Percentiles rank a stretch among this genome's conserved stretches.
These are phyloP conservation scores for Chytridiales sp. DNA, from an alignment of 371 early-diverging fungal species.

Conservation along the genomic window DNA sequence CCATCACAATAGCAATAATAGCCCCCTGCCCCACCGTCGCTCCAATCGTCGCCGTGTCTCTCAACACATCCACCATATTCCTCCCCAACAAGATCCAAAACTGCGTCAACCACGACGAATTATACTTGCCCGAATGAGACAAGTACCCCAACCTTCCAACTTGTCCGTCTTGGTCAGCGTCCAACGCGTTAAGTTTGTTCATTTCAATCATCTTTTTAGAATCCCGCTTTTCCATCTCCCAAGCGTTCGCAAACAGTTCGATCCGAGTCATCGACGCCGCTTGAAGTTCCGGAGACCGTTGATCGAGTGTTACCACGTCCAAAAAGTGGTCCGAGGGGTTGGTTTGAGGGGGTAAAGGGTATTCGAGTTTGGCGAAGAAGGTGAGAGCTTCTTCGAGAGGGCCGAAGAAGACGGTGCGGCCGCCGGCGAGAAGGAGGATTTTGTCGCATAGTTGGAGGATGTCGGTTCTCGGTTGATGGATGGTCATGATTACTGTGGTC, in stretches of 20 bases:
- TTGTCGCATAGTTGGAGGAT: conserved; percentile 89
- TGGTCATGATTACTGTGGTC: conserved; percentile 80
- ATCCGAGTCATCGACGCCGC: conserved; percentile 29
- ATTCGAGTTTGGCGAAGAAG: conserved; percentile 44
- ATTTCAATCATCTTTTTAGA: conserved; percentile 14
- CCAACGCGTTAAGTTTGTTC: not conserved
- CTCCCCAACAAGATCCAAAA: conserved; percentile 36
- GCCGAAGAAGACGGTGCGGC: conserved; percentile 46
- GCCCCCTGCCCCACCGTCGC: conserved; percentile 42
- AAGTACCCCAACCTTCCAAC: too few relatives aligned
- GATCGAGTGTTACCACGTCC: conserved; percentile 46
- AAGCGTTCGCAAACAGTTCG: conserved; percentile 29
- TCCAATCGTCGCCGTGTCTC: conserved; percentile 36
- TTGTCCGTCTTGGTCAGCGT: too few relatives aligned
- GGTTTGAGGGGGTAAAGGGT: conserved; percentile 57
- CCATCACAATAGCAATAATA: conserved; percentile 31
- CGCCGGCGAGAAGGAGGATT: conserved; percentile 63
- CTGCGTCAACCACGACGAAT: conserved; percentile 35
- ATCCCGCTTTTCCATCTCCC: conserved; percentile 7
- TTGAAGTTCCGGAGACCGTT: conserved; percentile 29
- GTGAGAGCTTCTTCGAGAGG: conserved; percentile 39
- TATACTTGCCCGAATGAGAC: too few relatives aligned
- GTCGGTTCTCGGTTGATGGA: conserved; percentile 92
- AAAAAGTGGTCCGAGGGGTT: conserved; percentile 70
- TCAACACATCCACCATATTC: conserved; percentile 40